Percentiles rank a stretch among this genome's conserved stretches.
phyloP scores from a whole-genome alignment of 2,329 filamentous ascomycete genomes.

The Colletotrichum tropicale region DNA sequence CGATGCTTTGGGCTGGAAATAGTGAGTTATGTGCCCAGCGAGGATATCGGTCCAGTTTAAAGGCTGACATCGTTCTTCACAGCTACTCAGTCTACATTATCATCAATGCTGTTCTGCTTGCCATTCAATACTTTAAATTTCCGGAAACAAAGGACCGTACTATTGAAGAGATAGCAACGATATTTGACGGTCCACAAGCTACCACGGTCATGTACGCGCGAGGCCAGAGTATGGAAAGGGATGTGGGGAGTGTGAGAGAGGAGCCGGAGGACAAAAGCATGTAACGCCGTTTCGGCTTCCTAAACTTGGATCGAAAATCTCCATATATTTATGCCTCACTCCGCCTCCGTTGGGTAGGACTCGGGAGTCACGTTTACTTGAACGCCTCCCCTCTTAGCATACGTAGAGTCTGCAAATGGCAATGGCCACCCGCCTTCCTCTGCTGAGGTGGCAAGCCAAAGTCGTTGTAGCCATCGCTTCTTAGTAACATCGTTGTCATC shows the following conservation, averaged over 20 bases:
- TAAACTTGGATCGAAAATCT: background rate
- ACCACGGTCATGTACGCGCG: background rate
- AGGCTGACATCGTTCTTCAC: background rate
- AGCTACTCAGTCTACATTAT: background rate
- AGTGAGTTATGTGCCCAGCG: background rate
- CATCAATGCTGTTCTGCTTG: background rate
- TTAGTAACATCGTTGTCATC: background rate
- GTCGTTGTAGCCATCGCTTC: background rate
- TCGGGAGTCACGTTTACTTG: background rate
- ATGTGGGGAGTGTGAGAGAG: background rate
- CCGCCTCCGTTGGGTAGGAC: background rate
- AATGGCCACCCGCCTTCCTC: background rate
- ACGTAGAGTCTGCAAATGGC: background rate
- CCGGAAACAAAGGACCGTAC: background rate
- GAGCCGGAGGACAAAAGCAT: background rate
- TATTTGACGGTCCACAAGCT: background rate
- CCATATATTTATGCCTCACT: background rate
- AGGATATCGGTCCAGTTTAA: background rate
- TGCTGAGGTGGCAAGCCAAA: background rate
- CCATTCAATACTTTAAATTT: background rate
- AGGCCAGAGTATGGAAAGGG: background rate
- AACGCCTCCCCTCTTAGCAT: background rate
- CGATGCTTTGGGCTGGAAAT: background rate
- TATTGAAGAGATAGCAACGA: background rate
- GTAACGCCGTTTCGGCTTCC: background rate